Base-by-base conservation (phyloP, 129 eudicot genomes). In the Centaurea solstitialis region DNA sequence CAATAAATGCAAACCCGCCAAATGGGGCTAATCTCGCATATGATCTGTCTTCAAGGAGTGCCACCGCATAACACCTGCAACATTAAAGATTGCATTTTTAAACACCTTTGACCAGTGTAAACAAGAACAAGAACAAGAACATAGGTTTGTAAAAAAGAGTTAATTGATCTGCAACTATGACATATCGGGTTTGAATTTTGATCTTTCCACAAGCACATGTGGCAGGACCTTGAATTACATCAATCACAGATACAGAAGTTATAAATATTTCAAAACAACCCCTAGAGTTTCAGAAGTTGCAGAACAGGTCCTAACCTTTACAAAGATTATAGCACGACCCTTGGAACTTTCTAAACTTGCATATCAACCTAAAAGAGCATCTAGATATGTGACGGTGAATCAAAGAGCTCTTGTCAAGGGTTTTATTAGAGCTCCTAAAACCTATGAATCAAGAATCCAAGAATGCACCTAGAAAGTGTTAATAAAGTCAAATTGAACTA, bases 1-100 rank as follows among this genome's bases (percentile, higher is more conserved):
- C 98, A 78, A 93, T 89, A 81, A 95, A 95, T 37, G 98, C 99
- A 77, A 95, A 87, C 39, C 99, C 99, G 73, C 99, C 99, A 68
- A 95, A 85, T 4, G 99, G 99, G 26, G 99, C 98, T 70, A 95
- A 57, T 79, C 59, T 83, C 20, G 93, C 85, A 72, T 91, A 95
- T n/a, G 83, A 88, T 86, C 99, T 86, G 78, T 95, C 99, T 86
- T 95, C 99, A 70, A 89, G 82, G 70, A 75, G 86, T 15, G 99
- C 99, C 85, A 93, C 99, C 9, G 80, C 76, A 75, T 95, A 95
- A 77, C 99, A 95, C 78, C 99, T 95, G 93, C 86, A 85, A 84
- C 61, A 68, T 70, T 18, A 64, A 21, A 37, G 8, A 82, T 45
- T 28, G 28, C 26, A 39, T 10, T 57, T 72, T 66, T 77, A 47